Base-by-base conservation (phyloP, 2,329 filamentous ascomycete genomes). In the Cytospora leucostoma region DNA sequence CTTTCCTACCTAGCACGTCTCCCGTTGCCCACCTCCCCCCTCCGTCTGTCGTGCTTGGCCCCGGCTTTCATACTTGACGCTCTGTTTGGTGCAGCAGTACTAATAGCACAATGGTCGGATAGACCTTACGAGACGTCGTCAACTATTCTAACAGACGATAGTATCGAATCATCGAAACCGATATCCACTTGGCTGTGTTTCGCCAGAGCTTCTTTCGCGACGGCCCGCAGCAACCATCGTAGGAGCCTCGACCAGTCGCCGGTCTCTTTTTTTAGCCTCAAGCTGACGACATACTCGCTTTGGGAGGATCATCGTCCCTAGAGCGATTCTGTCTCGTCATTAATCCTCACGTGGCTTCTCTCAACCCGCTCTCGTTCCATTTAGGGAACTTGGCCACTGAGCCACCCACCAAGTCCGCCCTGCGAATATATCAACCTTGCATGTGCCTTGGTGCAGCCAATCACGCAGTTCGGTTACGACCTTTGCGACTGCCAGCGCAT, bases 401-500 rank as follows among this genome's bases (percentile, higher is more conserved):
- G 75, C 73, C 74, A 75, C 71, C 70, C 71, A 70, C 67, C 65
- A 68, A 68, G 69, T 56, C 63, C 71, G 70, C 73, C 75, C 76
- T 72, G 74, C 77, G 75, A 75, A 73, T 73, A 79, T 79, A 80
- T 81, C 80, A 79, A 79, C 80, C 78, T 27, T 82, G 83, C 84
- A 86, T 84, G 82, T 83, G 81, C 80, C 78, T 80, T 80, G 78
- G 79, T 79, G 78, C 78, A 75, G 78, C 79, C 78, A 78, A 79
- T 78, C 79, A 77, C 80, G 77, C 77, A 77, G 78, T 79, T 77
- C 77, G 79, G 77, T 76, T 79, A 78, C 76, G 76, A 81, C 76
- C 77, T 79, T 76, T 74, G 75, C 72, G 71, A 76, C 71, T 86
- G 84, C 84, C 84, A 87, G 80, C 84, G 80, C 84, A 86, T 83